A percentile compares a stretch with the other conserved stretches of the same genome.
Evolutionary conservation across 208 protist species (phyloP).

Genomic region (Crithidia bombi): DNA sequence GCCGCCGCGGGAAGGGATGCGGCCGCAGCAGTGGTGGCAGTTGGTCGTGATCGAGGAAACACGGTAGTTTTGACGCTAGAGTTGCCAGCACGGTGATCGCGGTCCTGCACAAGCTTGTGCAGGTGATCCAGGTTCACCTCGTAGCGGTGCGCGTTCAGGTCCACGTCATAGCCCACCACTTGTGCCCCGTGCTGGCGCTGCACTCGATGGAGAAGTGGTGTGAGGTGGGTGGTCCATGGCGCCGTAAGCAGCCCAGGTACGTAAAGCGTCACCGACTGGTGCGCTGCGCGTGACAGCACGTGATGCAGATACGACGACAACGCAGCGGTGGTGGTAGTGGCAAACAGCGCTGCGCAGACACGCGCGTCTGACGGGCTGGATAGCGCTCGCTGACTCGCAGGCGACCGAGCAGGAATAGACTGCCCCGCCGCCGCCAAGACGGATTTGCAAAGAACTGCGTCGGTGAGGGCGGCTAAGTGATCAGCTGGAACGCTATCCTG

Average conservation of each 20-base stretch:
- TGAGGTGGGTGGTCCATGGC: conserved; percentile 28
- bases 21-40: background rate
- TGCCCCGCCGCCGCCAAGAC: background rate
- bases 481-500: background rate
- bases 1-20: background rate
- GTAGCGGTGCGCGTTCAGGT: conserved; percentile 20
- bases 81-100: background rate
- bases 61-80: no score
- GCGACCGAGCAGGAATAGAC: background rate
- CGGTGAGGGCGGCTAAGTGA: conserved; percentile 1
- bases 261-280: conserved; percentile 16
- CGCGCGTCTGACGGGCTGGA: background rate
- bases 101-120: background rate
- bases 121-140: conserved; percentile 27
- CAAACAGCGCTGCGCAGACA: conserved; percentile 16
- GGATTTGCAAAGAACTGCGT: background rate
- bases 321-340: conserved; percentile 21
- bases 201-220: conserved; percentile 12
- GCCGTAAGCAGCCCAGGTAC: conserved; percentile 34
- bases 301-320: conserved; percentile 20
- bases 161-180: conserved; percentile 33
- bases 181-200: conserved; percentile 4
- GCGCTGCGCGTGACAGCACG: background rate
- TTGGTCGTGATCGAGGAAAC: no score
- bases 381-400: background rate